phyloP scores from a whole-genome alignment of 495 filamentous ascomycete species.

The Hypoxylon fragiforme region DNA sequence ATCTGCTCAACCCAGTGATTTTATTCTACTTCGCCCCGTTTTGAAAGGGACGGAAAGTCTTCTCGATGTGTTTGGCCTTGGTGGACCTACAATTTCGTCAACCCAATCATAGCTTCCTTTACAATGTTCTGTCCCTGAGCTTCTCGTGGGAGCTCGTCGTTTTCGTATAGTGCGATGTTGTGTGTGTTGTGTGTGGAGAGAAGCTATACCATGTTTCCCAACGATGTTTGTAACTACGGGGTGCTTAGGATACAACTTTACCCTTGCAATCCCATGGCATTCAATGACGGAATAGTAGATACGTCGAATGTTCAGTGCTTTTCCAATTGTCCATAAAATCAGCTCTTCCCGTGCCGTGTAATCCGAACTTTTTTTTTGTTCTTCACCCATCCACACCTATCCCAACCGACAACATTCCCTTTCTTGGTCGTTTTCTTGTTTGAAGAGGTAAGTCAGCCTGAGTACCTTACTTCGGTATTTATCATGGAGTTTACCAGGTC shows the following conservation, averaged over 20 bases:
- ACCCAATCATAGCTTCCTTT: slow-evolving; percentile 21
- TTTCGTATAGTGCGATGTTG: no score
- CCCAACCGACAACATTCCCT: slow-evolving; percentile 27
- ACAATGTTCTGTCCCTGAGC: slow-evolving; percentile 16
- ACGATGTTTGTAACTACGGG: slow-evolving; percentile 3
- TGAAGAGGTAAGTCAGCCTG: slow-evolving; percentile 42
- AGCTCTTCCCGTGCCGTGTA: slow-evolving; percentile 16
- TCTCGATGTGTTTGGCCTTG: slow-evolving; percentile 25
- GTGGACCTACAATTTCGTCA: slow-evolving; percentile 18
- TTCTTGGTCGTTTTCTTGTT: slow-evolving; percentile 37
- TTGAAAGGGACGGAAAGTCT: slow-evolving; percentile 21
- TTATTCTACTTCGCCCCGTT: slow-evolving; percentile 23
- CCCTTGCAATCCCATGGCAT: slow-evolving; percentile 14
- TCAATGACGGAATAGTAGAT: slow-evolving; percentile 26
- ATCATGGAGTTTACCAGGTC: not conserved
- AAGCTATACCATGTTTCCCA: slow-evolving; percentile 13
- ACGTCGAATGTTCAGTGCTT: slow-evolving; percentile 18
- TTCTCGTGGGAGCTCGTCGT: slow-evolving; percentile 11
- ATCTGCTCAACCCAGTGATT: slow-evolving; percentile 28
- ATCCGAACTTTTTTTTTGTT: slow-evolving; percentile 20
- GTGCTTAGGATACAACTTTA: slow-evolving; percentile 13
- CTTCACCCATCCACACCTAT: slow-evolving; percentile 33
- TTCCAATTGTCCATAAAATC: slow-evolving; percentile 36
- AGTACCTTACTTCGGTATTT: slow-evolving; percentile 11
- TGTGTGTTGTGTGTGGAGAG: not conserved